Evolutionary conservation across 2,329 filamentous ascomycete species (phyloP).

Genomic region (Trichophyton equinum): DNA sequence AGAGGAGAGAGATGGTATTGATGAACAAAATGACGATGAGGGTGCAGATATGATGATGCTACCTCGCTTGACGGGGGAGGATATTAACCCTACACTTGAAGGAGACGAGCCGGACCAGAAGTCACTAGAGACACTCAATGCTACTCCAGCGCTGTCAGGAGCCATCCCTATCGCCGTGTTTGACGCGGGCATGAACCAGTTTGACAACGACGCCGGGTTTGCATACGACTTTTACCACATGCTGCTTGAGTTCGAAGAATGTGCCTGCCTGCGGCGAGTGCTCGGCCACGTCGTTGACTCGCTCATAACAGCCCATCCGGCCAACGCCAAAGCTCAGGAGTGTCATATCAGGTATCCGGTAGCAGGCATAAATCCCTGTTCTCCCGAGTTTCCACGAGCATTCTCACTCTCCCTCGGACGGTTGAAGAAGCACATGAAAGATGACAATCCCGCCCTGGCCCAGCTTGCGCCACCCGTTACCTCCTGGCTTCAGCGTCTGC

Average conservation of each 20-base stretch:
- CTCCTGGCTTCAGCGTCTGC: constrained; percentile 37
- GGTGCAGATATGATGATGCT: constrained; percentile 47
- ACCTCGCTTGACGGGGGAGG: constrained; percentile 49
- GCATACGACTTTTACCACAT: constrained; percentile 70
- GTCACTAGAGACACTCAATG: constrained; percentile 51
- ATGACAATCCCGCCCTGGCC: constrained; percentile 19
- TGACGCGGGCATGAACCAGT: constrained; percentile 68
- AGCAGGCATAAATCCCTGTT: constrained; percentile 49
- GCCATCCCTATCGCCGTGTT: constrained; percentile 90
- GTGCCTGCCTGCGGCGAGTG: constrained; percentile 54
- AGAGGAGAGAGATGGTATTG: constrained; percentile 30
- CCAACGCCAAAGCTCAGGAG: constrained; percentile 50
- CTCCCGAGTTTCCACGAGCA: constrained; percentile 59
- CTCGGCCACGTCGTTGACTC: constrained; percentile 57
- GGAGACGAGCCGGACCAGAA: constrained; percentile 41
- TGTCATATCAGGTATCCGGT: constrained; percentile 62
- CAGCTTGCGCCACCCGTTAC: constrained; percentile 37
- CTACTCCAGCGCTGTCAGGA: constrained; percentile 75
- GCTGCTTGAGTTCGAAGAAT: constrained; percentile 55
- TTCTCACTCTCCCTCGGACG: constrained; percentile 53
- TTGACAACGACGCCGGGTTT: constrained; percentile 52
- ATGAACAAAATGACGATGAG: constrained; percentile 22
- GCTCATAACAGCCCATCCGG: constrained; percentile 49
- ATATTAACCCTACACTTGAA: constrained; percentile 45
- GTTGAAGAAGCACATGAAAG: constrained; percentile 42